Evolutionary conservation across 164 flowering plant species (phyloP).

Genomic region (Kingdonia uniflora): DNA sequence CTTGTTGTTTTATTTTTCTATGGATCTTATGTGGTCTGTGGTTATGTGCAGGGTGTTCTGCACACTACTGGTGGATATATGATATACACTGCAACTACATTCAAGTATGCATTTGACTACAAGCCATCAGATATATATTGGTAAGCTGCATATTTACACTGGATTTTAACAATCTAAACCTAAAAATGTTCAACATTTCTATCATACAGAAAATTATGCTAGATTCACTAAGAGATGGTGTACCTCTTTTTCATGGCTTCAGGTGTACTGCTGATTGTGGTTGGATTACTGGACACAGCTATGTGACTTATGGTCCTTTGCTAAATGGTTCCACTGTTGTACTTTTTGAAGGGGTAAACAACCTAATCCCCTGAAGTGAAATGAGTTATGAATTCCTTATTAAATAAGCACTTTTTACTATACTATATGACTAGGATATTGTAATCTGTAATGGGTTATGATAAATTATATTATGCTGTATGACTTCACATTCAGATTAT

Average conservation of each 20-base stretch:
- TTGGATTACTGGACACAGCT: slow-evolving; percentile 99
- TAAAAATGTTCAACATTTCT: no score
- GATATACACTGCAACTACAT: slow-evolving; percentile 93
- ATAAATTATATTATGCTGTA: no score
- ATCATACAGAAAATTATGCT: no score
- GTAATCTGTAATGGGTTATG: no score
- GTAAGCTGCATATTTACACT: slow-evolving; percentile 22
- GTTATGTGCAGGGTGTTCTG: slow-evolving; percentile 65
- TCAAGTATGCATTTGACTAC: slow-evolving; percentile 96
- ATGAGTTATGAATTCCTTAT: no score
- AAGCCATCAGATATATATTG: slow-evolving; percentile 88
- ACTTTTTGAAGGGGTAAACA: slow-evolving; percentile 89
- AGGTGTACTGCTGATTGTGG: slow-evolving; percentile 99
- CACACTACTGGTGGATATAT: slow-evolving; percentile 98
- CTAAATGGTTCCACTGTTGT: slow-evolving; percentile 78
- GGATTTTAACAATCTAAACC: no score
- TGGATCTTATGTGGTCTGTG: background rate
- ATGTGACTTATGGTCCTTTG: slow-evolving; percentile 96
- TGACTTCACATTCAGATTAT: no score
- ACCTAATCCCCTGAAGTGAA: background rate
- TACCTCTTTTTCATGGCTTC: slow-evolving; percentile 7
- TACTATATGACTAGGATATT: no score
- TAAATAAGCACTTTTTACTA: no score
- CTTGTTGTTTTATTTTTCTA: slow-evolving; percentile 1
- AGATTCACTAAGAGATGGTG: background rate